Evolutionary conservation across 768 basidiomycete genomes (phyloP).

Genomic region (Boletus sensibilis): DNA sequence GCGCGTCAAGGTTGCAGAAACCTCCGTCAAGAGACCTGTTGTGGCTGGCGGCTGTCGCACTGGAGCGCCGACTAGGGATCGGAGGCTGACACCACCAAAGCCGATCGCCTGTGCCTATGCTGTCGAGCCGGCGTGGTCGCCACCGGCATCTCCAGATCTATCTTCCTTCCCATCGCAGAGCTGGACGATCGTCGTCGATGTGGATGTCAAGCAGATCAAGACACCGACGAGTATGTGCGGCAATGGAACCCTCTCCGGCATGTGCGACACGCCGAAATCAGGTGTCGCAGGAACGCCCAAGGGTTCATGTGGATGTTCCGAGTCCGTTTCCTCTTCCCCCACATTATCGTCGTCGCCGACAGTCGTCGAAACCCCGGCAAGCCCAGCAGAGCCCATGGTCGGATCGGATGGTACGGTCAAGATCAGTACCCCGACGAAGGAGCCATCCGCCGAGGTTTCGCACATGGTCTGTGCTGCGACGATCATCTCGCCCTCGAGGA

Average conservation of each 20-base stretch:
- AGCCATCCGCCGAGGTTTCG: not conserved
- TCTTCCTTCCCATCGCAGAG: constrained; percentile 9
- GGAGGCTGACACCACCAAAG: not conserved
- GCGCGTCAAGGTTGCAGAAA: not conserved
- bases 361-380: not conserved
- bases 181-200: not conserved
- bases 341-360: not conserved
- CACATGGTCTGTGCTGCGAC: not conserved
- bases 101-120: not conserved
- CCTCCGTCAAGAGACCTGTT: not conserved
- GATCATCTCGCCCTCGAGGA: not conserved
- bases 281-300: not conserved
- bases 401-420: not conserved
- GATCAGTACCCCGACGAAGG: not conserved
- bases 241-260: not conserved
- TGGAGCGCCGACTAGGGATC: not conserved
- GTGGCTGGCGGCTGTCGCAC: not conserved
- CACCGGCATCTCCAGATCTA: not conserved
- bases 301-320: not conserved
- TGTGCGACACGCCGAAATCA: no score
- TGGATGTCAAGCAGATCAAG: not conserved
- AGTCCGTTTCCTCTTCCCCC: not conserved
- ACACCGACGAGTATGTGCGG: not conserved
- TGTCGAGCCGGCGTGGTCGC: not conserved
- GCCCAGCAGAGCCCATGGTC: not conserved